Evolutionary conservation across 208 protist genomes (phyloP), one percentile per base, ranked within the genome.

Genomic region (Leishmania aethiopica): DNA sequence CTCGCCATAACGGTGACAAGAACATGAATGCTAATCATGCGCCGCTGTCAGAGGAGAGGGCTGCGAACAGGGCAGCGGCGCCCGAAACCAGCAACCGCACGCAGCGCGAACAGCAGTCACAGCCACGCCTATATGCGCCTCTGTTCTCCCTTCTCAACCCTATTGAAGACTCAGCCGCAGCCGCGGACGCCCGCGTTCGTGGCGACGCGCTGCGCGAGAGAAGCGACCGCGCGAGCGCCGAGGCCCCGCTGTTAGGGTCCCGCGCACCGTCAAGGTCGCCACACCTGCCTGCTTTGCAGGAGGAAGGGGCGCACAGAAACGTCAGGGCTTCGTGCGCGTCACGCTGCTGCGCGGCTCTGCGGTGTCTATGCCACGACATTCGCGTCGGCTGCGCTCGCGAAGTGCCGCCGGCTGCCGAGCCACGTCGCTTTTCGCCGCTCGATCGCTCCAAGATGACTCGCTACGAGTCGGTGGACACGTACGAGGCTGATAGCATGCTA

Each of bases 401-500:
- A 37, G 80, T 89, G 64, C n/a, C 86, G 40, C 80, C 86, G 4
- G 81, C 55, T 42, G 79, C 77, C 19, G 79, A 83, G 67, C 90
- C 85, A 1, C 89, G 79, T 51, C 74, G 74, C n/a, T 84, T 87
- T 64, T 74, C 79, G 0, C 71, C 82, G 6, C 5, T 62, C 19
- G 87, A 93, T 62, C 87, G 85, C 3, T 32, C 37, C 3, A 88
- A 90, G 69, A 91, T 93, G 90, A 71, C 86, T 35, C 90, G 82
- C 62, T 93, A 93, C 77, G 90, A 93, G 66, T 91, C 90, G 6
- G 80, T 91, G 32, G 88, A 91, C 73, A 90, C 90, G 11, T 87
- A 88, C 78, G 88, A 91, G 67, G 81, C 90, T 42, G 79, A 86
- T 47, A 93, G 84, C 70, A 84, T 88, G 71, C 80, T 93, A 0